These are phyloP conservation scores for carrot (Daucus carota) DNA, from an alignment of 129 eudicot species.

Conservation along the genomic window DNA sequence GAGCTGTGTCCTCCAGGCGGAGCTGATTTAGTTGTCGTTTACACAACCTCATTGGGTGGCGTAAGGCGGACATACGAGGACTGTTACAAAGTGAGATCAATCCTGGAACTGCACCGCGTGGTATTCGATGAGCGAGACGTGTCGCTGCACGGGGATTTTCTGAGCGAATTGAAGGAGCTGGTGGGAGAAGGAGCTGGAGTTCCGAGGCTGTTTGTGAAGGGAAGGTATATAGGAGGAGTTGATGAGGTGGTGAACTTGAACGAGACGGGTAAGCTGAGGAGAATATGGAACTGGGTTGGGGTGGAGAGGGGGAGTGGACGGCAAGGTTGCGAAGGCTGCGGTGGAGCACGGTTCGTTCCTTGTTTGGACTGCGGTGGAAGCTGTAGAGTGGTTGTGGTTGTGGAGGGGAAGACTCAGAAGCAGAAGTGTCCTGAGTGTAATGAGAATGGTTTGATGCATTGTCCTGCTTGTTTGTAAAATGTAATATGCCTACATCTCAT, in stretches of 20 bases:
- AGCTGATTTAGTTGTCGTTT: slow-evolving; percentile 55
- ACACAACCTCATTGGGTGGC: slow-evolving; percentile 87
- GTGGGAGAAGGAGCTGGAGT: slow-evolving; percentile 40
- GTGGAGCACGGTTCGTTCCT: slow-evolving; percentile 81
- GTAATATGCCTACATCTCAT: no score
- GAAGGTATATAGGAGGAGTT: slow-evolving; percentile 71
- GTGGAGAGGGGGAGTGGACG: slow-evolving; percentile 67
- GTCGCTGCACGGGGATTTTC: slow-evolving; percentile 54
- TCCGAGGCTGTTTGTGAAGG: slow-evolving; percentile 80
- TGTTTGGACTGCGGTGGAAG: slow-evolving; percentile 87
- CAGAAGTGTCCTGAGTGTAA: slow-evolving; percentile 71
- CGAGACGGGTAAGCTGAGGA: slow-evolving; percentile 59
- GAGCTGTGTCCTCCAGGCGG: slow-evolving; percentile 92
- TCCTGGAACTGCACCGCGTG: slow-evolving; percentile 60
- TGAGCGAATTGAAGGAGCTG: slow-evolving; percentile 51
- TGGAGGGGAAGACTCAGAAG: slow-evolving; percentile 15
- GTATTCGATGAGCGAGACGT: slow-evolving; percentile 72
- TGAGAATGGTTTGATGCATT: slow-evolving; percentile 73
- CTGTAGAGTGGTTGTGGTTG: slow-evolving; percentile 56
- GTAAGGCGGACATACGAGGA: slow-evolving; percentile 73
- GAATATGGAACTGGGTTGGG: slow-evolving; percentile 63
- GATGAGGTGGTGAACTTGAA: slow-evolving; percentile 72
- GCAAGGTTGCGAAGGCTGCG: slow-evolving; percentile 73
- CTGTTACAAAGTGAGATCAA: slow-evolving; percentile 51
- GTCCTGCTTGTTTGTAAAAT: slow-evolving; percentile 49